Percentiles rank a stretch among this genome's conserved stretches.
Conservation (phyloP, 116 monocot genomes). For the Zostera marina region DNA sequence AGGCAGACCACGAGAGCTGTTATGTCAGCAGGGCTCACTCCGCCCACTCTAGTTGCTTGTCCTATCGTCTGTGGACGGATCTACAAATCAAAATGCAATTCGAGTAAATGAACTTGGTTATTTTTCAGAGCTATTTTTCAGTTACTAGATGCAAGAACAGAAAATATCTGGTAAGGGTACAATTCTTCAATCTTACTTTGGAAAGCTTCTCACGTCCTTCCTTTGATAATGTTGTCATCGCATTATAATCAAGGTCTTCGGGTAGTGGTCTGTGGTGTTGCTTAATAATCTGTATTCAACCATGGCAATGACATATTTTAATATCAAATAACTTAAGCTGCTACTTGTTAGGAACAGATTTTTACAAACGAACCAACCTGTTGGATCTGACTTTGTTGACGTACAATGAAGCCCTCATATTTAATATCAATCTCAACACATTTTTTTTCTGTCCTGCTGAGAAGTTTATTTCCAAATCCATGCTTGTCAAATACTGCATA, state of each 20-base stretch:
- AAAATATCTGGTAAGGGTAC: no score
- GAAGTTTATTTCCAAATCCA: slow-evolving; percentile 60
- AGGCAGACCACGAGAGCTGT: slow-evolving; percentile 73
- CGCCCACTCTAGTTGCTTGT: slow-evolving; percentile 75
- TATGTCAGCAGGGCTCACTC: slow-evolving; percentile 86
- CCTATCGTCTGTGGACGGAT: slow-evolving; percentile 81
- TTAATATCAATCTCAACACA: slow-evolving; percentile 99
- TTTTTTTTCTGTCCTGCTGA: slow-evolving; percentile 79
- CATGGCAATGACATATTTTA: background rate
- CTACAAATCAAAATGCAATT: slow-evolving; percentile 18
- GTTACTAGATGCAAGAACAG: no score
- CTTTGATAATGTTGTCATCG: slow-evolving; percentile 69
- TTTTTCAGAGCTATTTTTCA: background rate
- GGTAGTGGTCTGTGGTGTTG: slow-evolving; percentile 86
- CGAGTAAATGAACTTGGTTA: background rate
- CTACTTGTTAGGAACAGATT: background rate
- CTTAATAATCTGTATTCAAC: slow-evolving; percentile 48
- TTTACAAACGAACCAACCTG: slow-evolving; percentile 57
- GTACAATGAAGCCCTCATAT: slow-evolving; percentile 82
- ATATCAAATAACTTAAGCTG: slow-evolving; percentile 1
- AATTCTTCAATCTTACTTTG: slow-evolving; percentile 34
- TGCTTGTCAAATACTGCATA: slow-evolving; percentile 79
- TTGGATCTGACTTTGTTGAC: slow-evolving; percentile 83
- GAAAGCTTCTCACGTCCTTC: slow-evolving; percentile 96
- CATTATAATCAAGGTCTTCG: slow-evolving; percentile 72